Evolutionary conservation across 352 stramenopile species (phyloP).

Genomic region (Pythium vanterpoolii): DNA sequence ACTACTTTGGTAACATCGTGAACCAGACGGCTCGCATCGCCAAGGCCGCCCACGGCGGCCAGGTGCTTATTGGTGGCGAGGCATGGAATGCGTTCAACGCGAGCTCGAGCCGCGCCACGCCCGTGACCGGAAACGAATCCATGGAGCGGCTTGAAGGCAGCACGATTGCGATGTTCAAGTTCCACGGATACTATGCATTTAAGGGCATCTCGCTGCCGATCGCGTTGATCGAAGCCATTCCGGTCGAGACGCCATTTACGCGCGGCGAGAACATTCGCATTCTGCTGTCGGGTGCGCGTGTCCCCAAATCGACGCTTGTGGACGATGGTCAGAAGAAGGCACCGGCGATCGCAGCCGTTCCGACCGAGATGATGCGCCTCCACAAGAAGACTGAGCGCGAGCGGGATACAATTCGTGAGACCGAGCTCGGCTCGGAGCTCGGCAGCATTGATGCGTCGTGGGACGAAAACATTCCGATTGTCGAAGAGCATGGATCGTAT

Average conservation of each 20-base stretch:
- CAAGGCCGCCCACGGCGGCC: constrained; percentile 73
- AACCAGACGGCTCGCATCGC: constrained; percentile 87
- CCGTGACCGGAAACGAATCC: constrained; percentile 37
- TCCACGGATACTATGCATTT: constrained; percentile 80
- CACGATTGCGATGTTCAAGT: constrained; percentile 82
- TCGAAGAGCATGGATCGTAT: constrained; percentile 54
- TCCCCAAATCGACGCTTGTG: constrained; percentile 64
- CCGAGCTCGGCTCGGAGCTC: constrained; percentile 69
- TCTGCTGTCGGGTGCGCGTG: constrained; percentile 37
- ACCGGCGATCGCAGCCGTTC: constrained; percentile 39
- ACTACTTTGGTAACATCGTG: constrained; percentile 90
- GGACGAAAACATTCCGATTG: constrained; percentile 74
- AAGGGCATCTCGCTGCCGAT: constrained; percentile 86
- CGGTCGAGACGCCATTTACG: constrained; percentile 42
- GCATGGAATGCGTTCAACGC: constrained; percentile 68
- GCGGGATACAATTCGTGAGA: constrained; percentile 83
- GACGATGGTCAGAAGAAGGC: constrained; percentile 60
- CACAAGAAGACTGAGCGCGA: constrained; percentile 56
- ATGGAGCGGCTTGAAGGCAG: constrained; percentile 42
- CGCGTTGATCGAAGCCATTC: constrained; percentile 75
- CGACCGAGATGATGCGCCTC: constrained; percentile 56
- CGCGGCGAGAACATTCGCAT: constrained; percentile 29
- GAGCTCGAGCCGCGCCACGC: constrained; percentile 29
- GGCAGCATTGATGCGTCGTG: constrained; percentile 59
- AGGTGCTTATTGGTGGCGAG: constrained; percentile 80